phyloP scores from a whole-genome alignment of 805 yeast species.

The Wickerhamiella lipophila region DNA sequence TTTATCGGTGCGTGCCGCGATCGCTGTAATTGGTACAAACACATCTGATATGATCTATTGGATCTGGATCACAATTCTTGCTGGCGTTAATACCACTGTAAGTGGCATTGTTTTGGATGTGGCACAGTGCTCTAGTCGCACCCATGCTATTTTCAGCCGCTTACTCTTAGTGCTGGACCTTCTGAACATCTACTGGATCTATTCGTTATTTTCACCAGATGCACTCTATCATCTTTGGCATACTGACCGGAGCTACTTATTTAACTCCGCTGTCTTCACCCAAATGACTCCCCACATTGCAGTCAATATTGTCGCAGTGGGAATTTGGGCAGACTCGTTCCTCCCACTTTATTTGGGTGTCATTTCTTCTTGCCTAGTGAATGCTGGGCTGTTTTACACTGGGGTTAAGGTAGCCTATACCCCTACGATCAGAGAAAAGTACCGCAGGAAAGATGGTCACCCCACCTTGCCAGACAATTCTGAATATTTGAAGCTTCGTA shows the following conservation, averaged over 20 bases:
- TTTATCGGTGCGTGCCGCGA: neutral
- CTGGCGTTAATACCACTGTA: constrained; percentile 7
- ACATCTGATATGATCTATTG: constrained; percentile 1
- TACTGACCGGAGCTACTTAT: constrained; percentile 7
- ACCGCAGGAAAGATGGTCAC: constrained; percentile 5
- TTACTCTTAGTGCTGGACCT: constrained; percentile 3
- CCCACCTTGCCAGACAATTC: constrained; percentile 5
- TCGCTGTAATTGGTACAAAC: neutral
- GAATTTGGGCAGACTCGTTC: neutral
- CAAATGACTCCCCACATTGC: constrained; percentile 11
- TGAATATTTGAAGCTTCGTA: constrained; percentile 4
- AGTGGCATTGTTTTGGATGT: constrained; percentile 7
- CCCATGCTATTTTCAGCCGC: constrained; percentile 7
- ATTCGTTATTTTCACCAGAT: neutral
- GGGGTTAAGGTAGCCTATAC: constrained; percentile 6
- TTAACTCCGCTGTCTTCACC: neutral
- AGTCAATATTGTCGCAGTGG: neutral
- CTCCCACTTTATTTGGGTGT: constrained; percentile 2
- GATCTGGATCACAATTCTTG: constrained; percentile 2
- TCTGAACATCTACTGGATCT: constrained; percentile 5
- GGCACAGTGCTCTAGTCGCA: constrained; percentile 2
- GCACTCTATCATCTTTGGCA: constrained; percentile 7
- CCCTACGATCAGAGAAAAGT: neutral
- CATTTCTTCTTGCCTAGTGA: neutral
- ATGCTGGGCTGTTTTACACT: neutral